These are phyloP conservation scores for Nannizzia gypsea DNA, from an alignment of 2,329 filamentous ascomycete species.

Conservation along the genomic window DNA sequence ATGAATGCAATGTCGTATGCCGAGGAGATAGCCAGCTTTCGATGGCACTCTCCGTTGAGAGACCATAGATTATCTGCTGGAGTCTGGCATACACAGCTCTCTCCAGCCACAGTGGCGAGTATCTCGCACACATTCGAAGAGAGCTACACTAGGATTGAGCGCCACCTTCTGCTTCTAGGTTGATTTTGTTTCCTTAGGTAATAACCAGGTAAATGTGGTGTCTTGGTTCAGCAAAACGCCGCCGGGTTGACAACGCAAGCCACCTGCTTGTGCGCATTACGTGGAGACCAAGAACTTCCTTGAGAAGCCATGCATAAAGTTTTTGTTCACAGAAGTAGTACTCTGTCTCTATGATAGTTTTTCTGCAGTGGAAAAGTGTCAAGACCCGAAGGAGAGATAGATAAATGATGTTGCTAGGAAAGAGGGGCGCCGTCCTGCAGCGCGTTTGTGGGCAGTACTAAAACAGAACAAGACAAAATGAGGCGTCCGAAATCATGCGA, in stretches of 20 bases:
- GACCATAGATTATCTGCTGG: background rate
- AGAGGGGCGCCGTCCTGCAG: background rate
- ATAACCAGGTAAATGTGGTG: background rate
- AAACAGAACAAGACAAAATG: background rate
- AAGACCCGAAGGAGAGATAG: background rate
- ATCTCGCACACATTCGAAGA: background rate
- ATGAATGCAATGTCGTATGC: background rate
- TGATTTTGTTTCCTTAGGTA: background rate
- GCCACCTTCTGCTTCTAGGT: background rate
- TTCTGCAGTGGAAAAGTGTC: background rate
- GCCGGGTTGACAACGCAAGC: background rate
- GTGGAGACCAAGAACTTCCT: background rate
- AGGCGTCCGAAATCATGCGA: background rate
- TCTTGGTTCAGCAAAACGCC: background rate
- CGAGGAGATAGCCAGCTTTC: background rate
- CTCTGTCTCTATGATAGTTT: background rate
- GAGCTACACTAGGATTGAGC: background rate
- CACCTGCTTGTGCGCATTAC: background rate
- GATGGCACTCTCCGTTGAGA: background rate
- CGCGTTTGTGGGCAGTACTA: background rate
- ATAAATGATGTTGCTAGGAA: background rate
- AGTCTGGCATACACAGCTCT: background rate
- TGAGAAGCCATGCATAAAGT: background rate
- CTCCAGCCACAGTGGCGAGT: slow-evolving; percentile 3
- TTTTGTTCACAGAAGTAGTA: background rate